Evolutionary conservation across 805 yeast genomes (phyloP), one percentile per base, ranked within the genome.

Genomic region (Ogataea wickerhamii): DNA sequence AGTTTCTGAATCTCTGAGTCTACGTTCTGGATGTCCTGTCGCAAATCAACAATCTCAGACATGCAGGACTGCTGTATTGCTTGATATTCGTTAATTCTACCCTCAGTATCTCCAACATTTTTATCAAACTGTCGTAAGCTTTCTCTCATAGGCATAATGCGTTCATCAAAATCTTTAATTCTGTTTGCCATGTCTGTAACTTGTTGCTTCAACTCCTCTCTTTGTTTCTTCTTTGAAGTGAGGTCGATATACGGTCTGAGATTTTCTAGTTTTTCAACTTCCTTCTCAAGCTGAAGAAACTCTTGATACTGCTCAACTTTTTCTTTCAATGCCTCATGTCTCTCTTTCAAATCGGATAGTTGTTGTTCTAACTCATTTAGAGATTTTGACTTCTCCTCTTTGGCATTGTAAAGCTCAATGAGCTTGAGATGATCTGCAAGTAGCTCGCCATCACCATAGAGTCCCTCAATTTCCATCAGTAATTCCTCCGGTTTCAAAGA

Each of bases 391-490:
- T 62, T 52, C 6, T 50, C 56, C 32, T 59, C 63, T 35, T 64
- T 53, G 10, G 56, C 54, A 5, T 48, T 56, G 47, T 85, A 87
- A 10, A 76, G 62, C 4, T 59, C 58, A 22, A 74, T 78, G 33
- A 91, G 66, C 20, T 63, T 51, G 25, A 75, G 70, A 51, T 91
- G 94, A 34, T 68, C 70, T 2, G 60, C 61, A 4, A 78, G 56
- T 47, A 89, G 62, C 26, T 73, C 68, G 3, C 81, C 74, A 35
- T 74, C 67, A 4, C 83, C 86, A 22, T 87, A 74, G 1, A 96
- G 87, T 42, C 91, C 66, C 53, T 88, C 87, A 1, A 95, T 86
- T 51, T 87, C 95, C 18, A 68, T 52, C 10, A 93, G 67, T 6
- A 91, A 64, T 43, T 78, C 78, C 45, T 84, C 88, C 1, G 94